Base-by-base conservation (phyloP, 2,329 filamentous ascomycete species). In the Claviceps africana region DNA sequence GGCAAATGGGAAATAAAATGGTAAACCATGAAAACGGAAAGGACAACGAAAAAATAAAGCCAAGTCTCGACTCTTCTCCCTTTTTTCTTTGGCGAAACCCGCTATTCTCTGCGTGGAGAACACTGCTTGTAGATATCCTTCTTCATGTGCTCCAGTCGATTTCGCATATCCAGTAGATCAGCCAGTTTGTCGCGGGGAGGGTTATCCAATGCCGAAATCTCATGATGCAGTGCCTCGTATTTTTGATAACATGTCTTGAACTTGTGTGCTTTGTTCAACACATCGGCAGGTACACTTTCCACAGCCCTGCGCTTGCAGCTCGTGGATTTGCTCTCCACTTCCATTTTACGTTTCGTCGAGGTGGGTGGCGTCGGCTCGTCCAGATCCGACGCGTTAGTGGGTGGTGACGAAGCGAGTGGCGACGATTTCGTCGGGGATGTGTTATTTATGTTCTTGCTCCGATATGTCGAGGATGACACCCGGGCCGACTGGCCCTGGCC, bases 361-460 rank as follows among this genome's bases (percentile, higher is more conserved):
- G 57, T 56, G 13, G 59, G 52, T 4, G 58, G 60, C n/a, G 61
- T 55, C 22, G 8, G 15, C 45, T 69, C 58, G 57, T 73, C 79
- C 39, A 82, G 65, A 53, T 83, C 80, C 1, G 79, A 82, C 1
- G 79, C 81, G 56, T 83, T 83, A 8, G 80, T 82, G 0, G 80
- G 80, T 13, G 80, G 79, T 7, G 80, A 83, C 1, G 79, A 79
- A n/a, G 79, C 79, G 19, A 83, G 68, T 4, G 80, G 81, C 10
- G 81, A 83, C 2, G 81, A 83, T 62, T 83, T 83, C 49, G 71
- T 70, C 0, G 78, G 79, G 7, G 78, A 81, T 0, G 74, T 81
- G 55, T 73, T 68, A 64, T 78, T 78, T 61, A 66, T 69, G 61
- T 67, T 70, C 62, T 72, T 76, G 47, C 68, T 47, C 39, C 51